Percentiles rank a stretch among this genome's conserved stretches.
Conservation (phyloP, 2,329 filamentous ascomycete species). For the Orbilia oligospora region DNA sequence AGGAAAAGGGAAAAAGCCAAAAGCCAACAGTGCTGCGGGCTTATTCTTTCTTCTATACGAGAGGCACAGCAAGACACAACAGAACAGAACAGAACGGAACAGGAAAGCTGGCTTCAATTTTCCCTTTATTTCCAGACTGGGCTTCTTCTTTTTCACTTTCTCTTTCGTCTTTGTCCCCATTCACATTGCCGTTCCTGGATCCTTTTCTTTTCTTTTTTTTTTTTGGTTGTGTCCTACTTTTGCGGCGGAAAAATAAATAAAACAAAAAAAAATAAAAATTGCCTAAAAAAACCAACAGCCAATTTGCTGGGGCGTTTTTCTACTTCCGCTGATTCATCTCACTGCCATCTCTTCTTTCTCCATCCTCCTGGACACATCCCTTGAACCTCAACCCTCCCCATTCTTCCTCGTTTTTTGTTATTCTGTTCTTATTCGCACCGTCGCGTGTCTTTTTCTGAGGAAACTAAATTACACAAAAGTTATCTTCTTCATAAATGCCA, state of each 20-base stretch:
- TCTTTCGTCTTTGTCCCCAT: slow-evolving; percentile 14
- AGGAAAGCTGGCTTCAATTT: not conserved
- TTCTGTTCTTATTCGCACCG: slow-evolving; percentile 14
- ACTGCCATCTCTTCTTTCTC: slow-evolving; percentile 27
- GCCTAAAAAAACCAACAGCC: slow-evolving; percentile 19
- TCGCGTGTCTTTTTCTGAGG: slow-evolving; percentile 24
- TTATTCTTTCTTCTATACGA: slow-evolving; percentile 8
- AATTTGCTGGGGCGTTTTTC: slow-evolving; percentile 15
- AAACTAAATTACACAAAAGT: slow-evolving; percentile 9
- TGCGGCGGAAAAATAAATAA: slow-evolving; percentile 4
- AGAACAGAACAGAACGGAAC: not conserved
- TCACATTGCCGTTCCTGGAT: not conserved
- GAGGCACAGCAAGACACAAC: slow-evolving; percentile 15
- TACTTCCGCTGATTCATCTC: slow-evolving; percentile 39
- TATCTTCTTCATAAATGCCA: slow-evolving; percentile 61
- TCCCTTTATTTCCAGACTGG: slow-evolving; percentile 1
- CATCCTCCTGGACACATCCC: slow-evolving; percentile 25
- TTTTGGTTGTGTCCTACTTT: not conserved
- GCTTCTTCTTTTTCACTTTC: not conserved
- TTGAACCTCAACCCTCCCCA: slow-evolving; percentile 31
- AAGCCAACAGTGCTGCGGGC: not conserved
- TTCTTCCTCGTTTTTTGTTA: slow-evolving; percentile 7
- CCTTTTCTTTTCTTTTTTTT: slow-evolving; percentile 40
- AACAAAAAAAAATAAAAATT: slow-evolving; percentile 2
- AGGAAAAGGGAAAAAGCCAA: not conserved